A percentile compares a stretch with the other conserved stretches of the same genome.
Conservation (phyloP, 2,329 filamentous ascomycete genomes). For the Cladosporium velox region DNA sequence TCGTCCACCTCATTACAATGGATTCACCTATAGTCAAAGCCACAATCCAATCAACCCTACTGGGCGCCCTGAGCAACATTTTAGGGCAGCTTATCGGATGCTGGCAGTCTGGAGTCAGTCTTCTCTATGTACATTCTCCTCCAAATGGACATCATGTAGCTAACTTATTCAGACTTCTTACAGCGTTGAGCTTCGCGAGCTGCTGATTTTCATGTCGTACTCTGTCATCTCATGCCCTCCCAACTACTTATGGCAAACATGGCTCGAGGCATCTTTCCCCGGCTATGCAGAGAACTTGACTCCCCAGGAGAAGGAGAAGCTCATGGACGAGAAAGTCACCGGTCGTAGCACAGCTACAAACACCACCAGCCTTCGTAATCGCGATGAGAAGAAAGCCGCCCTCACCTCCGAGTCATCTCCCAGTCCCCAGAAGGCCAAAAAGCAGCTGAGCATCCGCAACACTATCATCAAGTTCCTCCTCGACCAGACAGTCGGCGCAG, state of each 20-base stretch:
- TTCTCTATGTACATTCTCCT: background rate
- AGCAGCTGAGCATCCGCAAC: conserved; percentile 59
- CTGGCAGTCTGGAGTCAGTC: conserved; percentile 59
- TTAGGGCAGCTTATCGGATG: conserved; percentile 71
- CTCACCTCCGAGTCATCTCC: conserved; percentile 13
- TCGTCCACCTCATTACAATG: conserved; percentile 36
- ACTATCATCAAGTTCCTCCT: conserved; percentile 67
- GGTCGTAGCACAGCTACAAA: conserved; percentile 42
- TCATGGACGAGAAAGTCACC: conserved; percentile 35
- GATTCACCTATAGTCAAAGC: conserved; percentile 58
- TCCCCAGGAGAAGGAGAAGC: conserved; percentile 35
- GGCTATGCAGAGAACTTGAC: conserved; percentile 52
- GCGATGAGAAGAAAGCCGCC: conserved; percentile 29
- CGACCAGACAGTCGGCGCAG: conserved; percentile 68
- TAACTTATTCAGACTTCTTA: conserved; percentile 54
- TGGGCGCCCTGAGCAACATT: conserved; percentile 69
- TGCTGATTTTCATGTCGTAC: conserved; percentile 78
- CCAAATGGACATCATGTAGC: background rate
- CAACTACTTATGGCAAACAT: conserved; percentile 85
- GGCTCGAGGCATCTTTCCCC: conserved; percentile 73
- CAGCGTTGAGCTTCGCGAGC: conserved; percentile 63
- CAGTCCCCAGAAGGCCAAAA: conserved; percentile 16
- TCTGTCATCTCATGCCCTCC: conserved; percentile 72
- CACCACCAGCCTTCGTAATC: conserved; percentile 40
- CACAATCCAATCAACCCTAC: conserved; percentile 65